Base-by-base conservation (phyloP, 495 filamentous ascomycete genomes). In the Aspergillus kassunensis region DNA sequence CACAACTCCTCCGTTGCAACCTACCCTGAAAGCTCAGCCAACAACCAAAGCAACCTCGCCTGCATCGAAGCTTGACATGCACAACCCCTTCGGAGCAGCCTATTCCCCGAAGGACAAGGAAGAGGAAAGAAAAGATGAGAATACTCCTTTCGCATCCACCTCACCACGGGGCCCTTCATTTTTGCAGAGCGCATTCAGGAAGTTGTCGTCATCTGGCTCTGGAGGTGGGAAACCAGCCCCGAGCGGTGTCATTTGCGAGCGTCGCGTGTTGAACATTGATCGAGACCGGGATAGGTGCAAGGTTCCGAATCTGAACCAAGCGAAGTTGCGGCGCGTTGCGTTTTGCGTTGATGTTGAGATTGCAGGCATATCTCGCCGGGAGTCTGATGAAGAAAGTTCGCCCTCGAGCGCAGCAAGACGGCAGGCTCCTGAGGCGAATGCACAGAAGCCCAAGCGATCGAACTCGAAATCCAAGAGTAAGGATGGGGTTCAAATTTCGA, bases 311-410 rank as follows among this genome's bases (percentile, higher is more conserved):
- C 69, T 98, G 18, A 83, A 92, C 52, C 84, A 86, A 53, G 80
- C 79, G 15, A 95, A 93, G 55, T 69, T 98, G 27, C 79, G 90
- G 18, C 79, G 89, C 29, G 93, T 98, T 2, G 88, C 91, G 2
- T 98, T 98, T 59, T 95, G 88, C 57, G 93, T 98, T 4, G 93
- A 98, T 65, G 93, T 98, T 11, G 93, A 98, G 70, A 93, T 98
- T 60, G 91, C 93, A n/a, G 82, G 82, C 0, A 63, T 80, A 27
- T 80, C 84, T 15, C 65, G 65, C 49, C 64, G 64, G 12, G 71
- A 75, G 34, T 65, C 65, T 13, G 69, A 72, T 45, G 73, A 75
- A 31, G 68, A 72, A 21, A 65, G 59, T 39, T 61, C 67, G 11
- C 58, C 69, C 29, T 21, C 49, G 27, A 65, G 53, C 37, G 60